A percentile compares a stretch with the other conserved stretches of the same genome.
phyloP scores from a whole-genome alignment of 306 rosid species.

The Astragalus membranaceus region DNA sequence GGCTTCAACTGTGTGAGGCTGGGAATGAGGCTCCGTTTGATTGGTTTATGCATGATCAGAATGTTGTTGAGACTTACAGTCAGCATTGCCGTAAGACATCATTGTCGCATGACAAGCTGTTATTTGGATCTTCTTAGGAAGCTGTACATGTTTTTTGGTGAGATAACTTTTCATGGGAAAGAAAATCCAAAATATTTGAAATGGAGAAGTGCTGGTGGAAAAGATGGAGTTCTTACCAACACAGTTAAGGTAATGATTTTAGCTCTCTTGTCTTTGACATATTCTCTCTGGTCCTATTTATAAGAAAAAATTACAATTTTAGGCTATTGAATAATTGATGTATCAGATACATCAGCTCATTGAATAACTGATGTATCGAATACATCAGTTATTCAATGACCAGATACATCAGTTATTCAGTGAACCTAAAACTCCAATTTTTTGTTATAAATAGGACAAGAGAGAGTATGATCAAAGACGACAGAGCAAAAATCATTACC shows the following conservation, averaged over 20 bases:
- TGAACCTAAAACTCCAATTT: too few species aligned
- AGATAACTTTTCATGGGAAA: conserved; percentile 39
- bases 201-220: conserved; percentile 65
- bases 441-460: too few species aligned
- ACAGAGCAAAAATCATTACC: conserved; percentile 40
- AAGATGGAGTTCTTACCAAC: conserved; percentile 66
- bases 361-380: too few species aligned
- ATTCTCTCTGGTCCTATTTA: too few species aligned
- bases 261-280: background rate
- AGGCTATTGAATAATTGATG: too few species aligned
- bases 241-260: conserved; percentile 63
- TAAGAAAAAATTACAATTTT: too few species aligned
- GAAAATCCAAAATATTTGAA: conserved; percentile 29
- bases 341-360: too few species aligned
- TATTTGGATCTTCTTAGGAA: conserved; percentile 65
- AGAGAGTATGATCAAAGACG: background rate
- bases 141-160: conserved; percentile 48
- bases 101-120: conserved; percentile 79
- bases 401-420: too few species aligned
- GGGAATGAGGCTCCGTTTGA: conserved; percentile 97
- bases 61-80: conserved; percentile 75
- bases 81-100: conserved; percentile 78
- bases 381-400: too few species aligned
- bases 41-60: conserved; percentile 90
- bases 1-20: conserved; percentile 99